Evolutionary conservation across 163 green algal species (phyloP).

Genomic region (Chlamydomonas reinhardtii): DNA sequence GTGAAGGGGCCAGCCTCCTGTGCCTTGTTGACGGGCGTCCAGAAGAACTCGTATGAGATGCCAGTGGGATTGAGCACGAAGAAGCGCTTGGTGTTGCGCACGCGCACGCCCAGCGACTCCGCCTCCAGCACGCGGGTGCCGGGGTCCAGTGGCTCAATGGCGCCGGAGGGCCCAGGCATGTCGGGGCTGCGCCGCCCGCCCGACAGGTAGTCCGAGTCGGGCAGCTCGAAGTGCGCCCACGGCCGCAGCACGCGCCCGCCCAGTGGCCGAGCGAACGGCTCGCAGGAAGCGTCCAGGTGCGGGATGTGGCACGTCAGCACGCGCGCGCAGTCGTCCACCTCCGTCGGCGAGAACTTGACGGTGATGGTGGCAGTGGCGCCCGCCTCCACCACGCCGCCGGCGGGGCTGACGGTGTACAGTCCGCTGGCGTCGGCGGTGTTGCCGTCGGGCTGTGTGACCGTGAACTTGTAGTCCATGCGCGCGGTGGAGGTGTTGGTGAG

Average conservation of each 20-base stretch:
- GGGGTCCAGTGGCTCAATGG: constrained; percentile 74
- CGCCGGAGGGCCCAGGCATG: constrained; percentile 65
- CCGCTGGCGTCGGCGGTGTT: constrained; percentile 35
- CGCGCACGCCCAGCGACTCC: constrained; percentile 73
- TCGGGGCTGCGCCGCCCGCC: constrained; percentile 71
- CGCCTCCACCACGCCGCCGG: constrained; percentile 53
- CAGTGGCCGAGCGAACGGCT: constrained; percentile 63
- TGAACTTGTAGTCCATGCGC: constrained; percentile 72
- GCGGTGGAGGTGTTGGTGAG: constrained; percentile 76
- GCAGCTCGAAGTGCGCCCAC: constrained; percentile 90
- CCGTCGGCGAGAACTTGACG: constrained; percentile 79
- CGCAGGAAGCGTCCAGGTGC: constrained; percentile 60
- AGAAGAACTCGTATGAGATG: constrained; percentile 86
- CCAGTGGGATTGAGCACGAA: constrained; percentile 87
- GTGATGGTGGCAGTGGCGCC: constrained; percentile 60
- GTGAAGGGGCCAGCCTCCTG: constrained; percentile 20
- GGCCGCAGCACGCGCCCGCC: constrained; percentile 75
- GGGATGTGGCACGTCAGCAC: constrained; percentile 72
- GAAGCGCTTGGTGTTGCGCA: constrained; percentile 86
- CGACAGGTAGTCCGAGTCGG: constrained; percentile 75
- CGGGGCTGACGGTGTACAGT: constrained; percentile 54
- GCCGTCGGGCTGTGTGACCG: constrained; percentile 40
- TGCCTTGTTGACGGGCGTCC: constrained; percentile 55
- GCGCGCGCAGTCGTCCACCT: constrained; percentile 71
- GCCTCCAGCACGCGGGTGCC: constrained; percentile 84